These are phyloP conservation scores for Marasmius sp. DNA, from an alignment of 1,284 basidiomycete genomes.

Conservation along the genomic window DNA sequence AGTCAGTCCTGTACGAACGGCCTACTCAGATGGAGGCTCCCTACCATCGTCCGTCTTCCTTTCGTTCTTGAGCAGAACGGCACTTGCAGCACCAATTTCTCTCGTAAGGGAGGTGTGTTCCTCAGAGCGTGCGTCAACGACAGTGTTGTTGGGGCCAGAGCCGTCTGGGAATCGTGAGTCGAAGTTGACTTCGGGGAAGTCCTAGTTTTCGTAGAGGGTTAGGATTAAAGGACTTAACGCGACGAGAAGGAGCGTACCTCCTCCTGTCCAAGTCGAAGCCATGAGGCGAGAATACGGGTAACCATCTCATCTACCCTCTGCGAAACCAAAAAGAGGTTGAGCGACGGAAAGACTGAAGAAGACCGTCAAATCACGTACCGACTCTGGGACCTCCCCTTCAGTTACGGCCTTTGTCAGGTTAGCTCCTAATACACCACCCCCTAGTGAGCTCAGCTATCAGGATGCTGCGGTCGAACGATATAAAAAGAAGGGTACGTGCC, in stretches of 20 bases:
- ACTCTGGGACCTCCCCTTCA: conserved; percentile 41
- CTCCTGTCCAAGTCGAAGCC: conserved; percentile 57
- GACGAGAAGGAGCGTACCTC: conserved; percentile 8
- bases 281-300: conserved; percentile 60
- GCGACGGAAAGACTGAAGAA: conserved; percentile 19
- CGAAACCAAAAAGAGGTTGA: conserved; percentile 24
- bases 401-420: conserved; percentile 35
- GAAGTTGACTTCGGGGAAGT: conserved; percentile 55
- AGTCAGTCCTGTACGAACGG: neutral
- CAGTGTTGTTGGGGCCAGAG: conserved; percentile 43
- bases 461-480: neutral
- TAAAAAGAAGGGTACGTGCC: conserved; percentile 21
- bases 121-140: conserved; percentile 58
- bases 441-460: conserved; percentile 17
- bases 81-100: conserved; percentile 68
- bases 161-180: conserved; percentile 48
- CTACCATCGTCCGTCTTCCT: conserved; percentile 31
- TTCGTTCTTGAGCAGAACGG: conserved; percentile 79
- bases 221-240: conserved; percentile 9
- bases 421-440: conserved; percentile 34
- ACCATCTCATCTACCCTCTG: conserved; percentile 69
- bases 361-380: conserved; percentile 33
- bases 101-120: conserved; percentile 54
- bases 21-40: neutral
- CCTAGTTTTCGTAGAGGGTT: conserved; percentile 27